Conservation (phyloP, 2,329 filamentous ascomycete species). For the Fusarium sarcochroum region DNA sequence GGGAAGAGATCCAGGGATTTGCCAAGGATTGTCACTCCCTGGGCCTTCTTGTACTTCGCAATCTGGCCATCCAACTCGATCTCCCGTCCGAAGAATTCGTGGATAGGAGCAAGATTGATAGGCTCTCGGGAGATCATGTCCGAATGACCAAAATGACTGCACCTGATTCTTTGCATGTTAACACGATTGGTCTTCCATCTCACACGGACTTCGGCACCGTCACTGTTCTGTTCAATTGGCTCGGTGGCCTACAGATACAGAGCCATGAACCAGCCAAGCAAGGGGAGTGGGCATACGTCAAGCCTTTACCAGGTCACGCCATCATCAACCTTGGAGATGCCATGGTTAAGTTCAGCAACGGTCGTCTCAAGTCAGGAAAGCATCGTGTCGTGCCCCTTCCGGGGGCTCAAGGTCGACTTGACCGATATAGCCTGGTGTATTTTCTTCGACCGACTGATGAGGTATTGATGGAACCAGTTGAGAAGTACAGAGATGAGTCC, state of each 20-base stretch:
- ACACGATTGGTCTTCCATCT: not conserved
- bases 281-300: not conserved
- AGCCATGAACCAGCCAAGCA: accelerated
- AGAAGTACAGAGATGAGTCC: not conserved
- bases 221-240: not conserved
- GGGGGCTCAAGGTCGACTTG: accelerated
- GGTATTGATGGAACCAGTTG: not conserved
- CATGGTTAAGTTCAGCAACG: slow-evolving; percentile 1
- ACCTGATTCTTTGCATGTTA: accelerated
- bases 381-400: not conserved
- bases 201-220: slow-evolving; percentile 5
- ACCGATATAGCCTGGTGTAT: not conserved
- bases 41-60: not conserved
- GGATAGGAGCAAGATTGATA: accelerated
- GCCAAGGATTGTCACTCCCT: not conserved
- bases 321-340: slow-evolving; percentile 10
- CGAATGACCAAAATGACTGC: slow-evolving; percentile 1
- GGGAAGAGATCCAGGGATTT: accelerated
- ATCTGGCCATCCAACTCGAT: not conserved
- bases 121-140: not conserved
- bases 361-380: not conserved
- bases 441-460: not conserved
- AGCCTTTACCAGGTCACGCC: not conserved
- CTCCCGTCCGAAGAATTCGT: not conserved
- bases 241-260: not conserved